Conservation (phyloP, 148 eudicot species). For the Spergularia bocconei region DNA sequence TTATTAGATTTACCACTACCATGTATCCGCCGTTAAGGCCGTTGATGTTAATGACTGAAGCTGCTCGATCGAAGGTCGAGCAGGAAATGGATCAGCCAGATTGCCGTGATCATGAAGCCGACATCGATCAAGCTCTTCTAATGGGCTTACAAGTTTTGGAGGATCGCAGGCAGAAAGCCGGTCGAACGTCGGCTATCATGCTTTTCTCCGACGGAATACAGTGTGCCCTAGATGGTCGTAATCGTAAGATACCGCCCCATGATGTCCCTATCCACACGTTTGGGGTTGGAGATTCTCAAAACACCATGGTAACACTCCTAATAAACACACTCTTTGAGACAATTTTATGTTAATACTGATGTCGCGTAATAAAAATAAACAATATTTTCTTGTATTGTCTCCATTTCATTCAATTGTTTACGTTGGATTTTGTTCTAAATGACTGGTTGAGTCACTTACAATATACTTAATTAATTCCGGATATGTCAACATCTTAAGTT, state of each 20-base stretch:
- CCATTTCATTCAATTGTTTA: no score
- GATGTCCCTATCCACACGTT: constrained; percentile 17
- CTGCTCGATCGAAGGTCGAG: background rate
- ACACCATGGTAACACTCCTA: no score
- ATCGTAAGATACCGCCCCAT: background rate
- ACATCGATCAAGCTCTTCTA: constrained; percentile 5
- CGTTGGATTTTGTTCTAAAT: no score
- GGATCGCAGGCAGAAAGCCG: background rate
- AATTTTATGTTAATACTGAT: no score
- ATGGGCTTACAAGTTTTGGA: background rate
- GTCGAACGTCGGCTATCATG: constrained; percentile 10
- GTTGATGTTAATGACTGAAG: background rate
- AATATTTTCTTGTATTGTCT: no score
- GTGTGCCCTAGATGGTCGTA: background rate
- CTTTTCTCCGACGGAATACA: constrained; percentile 7
- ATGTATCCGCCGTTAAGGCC: background rate
- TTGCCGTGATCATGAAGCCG: background rate
- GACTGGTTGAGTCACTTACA: no score
- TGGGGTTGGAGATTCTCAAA: constrained; percentile 5
- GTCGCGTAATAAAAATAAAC: no score
- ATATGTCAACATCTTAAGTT: no score
- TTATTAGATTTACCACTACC: background rate
- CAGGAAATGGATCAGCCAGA: background rate
- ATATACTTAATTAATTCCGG: no score
- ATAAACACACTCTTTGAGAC: no score